phyloP scores from a whole-genome alignment of 2,329 filamentous ascomycete species.

The Plectosphaerella cucumerina region DNA sequence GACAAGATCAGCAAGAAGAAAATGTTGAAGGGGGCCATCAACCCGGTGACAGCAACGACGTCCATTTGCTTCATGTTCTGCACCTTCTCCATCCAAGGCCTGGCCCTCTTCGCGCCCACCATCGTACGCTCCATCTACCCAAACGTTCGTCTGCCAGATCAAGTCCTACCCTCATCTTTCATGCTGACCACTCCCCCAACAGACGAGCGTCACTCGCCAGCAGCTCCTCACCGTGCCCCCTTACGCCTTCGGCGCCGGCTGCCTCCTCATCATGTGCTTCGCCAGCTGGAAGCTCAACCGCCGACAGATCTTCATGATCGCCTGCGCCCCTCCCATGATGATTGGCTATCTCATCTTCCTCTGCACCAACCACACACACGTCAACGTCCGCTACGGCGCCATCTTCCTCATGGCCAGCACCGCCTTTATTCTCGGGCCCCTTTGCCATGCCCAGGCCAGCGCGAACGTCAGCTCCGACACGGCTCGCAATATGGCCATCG shows the following conservation, averaged over 20 bases:
- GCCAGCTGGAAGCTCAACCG: slow-evolving; percentile 55
- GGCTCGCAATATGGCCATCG: slow-evolving; percentile 57
- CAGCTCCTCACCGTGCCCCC: slow-evolving; percentile 69
- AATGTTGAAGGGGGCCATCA: slow-evolving; percentile 57
- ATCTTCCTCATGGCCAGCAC: slow-evolving; percentile 63
- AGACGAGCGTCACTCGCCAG: slow-evolving; percentile 50
- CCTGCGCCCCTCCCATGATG: slow-evolving; percentile 57
- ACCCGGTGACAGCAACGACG: slow-evolving; percentile 48
- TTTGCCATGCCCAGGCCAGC: slow-evolving; percentile 62
- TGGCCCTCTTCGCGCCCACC: slow-evolving; percentile 68
- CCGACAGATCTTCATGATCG: slow-evolving; percentile 56
- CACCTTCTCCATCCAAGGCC: slow-evolving; percentile 68
- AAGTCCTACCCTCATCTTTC: not conserved
- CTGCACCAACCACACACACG: slow-evolving; percentile 35
- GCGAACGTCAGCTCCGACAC: slow-evolving; percentile 69
- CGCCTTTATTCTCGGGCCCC: slow-evolving; percentile 57
- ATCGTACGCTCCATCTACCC: slow-evolving; percentile 69
- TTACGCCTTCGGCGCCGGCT: slow-evolving; percentile 62
- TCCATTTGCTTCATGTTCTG: slow-evolving; percentile 58
- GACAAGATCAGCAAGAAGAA: slow-evolving; percentile 57
- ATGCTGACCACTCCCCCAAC: not conserved
- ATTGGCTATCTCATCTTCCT: slow-evolving; percentile 67
- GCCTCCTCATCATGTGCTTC: slow-evolving; percentile 54
- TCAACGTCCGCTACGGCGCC: slow-evolving; percentile 59
- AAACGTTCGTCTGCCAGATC: not conserved